Percentiles rank a stretch among this genome's conserved stretches.
Conservation (phyloP, 208 protist genomes). For the Balamuthia mandrillaris region DNA sequence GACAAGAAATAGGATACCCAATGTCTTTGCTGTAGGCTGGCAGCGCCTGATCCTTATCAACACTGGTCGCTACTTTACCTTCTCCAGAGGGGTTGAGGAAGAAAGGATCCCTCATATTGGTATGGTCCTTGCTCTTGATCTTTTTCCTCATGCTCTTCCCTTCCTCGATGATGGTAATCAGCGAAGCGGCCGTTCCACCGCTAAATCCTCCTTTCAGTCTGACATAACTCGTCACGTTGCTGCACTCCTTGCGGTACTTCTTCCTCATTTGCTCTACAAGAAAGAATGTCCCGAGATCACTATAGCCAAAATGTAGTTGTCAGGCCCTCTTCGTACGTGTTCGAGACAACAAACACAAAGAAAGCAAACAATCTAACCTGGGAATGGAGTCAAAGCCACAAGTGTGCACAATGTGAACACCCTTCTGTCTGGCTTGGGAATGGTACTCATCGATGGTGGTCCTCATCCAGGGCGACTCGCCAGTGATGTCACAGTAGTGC, state of each 20-base stretch:
- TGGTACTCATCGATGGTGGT: conserved; percentile 53
- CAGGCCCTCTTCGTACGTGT: not conserved
- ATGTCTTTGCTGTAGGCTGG: not conserved
- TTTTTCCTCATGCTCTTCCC: not conserved
- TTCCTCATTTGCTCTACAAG: no score
- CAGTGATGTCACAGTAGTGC: conserved; percentile 65
- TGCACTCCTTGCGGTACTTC: not conserved
- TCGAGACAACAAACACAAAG: not conserved
- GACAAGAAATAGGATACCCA: not conserved
- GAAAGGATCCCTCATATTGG: not conserved
- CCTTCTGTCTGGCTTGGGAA: conserved; percentile 2
- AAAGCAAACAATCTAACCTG: not conserved
- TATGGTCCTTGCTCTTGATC: no score
- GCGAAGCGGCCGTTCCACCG: conserved; percentile 17
- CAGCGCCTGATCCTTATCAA: not conserved
- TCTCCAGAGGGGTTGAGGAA: conserved; percentile 18
- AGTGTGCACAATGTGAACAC: conserved; percentile 56
- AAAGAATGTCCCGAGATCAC: no score
- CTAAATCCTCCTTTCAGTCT: not conserved
- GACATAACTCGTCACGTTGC: not conserved
- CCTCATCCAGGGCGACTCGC: conserved; percentile 57
- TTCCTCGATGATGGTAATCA: not conserved
- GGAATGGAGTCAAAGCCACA: conserved; percentile 62
- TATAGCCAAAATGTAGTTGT: not conserved
- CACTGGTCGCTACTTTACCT: not conserved